Evolutionary conservation across 1,284 basidiomycete genomes (phyloP), one percentile per base, ranked within the genome.

Genomic region (Rhodotorula mucilaginosa): DNA sequence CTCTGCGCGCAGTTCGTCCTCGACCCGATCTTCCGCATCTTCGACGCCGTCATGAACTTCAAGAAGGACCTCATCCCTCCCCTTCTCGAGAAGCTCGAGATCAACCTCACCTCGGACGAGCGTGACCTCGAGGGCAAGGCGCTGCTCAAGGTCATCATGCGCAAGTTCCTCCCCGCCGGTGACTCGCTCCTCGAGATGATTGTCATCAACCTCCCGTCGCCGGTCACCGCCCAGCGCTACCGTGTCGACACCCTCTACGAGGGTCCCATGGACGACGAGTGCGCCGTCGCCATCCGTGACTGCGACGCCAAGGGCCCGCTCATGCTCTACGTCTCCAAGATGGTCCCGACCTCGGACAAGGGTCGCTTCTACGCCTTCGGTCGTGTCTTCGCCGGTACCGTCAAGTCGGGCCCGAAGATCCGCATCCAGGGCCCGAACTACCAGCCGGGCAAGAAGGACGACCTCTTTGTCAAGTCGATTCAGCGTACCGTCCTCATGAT

Each of bases 311-410:
- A 90, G 76, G 97, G 89, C 76, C 97, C 97, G 77, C 90, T 99
- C 78, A 95, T 99, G 83, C 88, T 97, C 79, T 99, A 99, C 85
- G 87, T 99, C 85, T 99, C 97, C 80, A 99, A 99, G 89, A 99
- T 99, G 97, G 96, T 72, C 34, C 97, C 97, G 77, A 99, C 97
- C 71, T 97, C 96, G 79, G 97, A 99, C 85, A 99, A 99, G 86
- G 97, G 97, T 81, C 95, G 97, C 77, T 99, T 99, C 91, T 99
- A 99, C 85, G 97, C 97, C 78, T 99, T 99, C 84, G 97, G 97
- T 85, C 97, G 97, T 89, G 90, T 99, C 86, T 99, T 99, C 88
- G 93, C 97, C 75, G 97, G 97, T 83, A 98, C 94, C 78, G 93
- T 98, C 81, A 88, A 79, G 48, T 90, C 97, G 73, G 97, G 97